A percentile compares a stretch with the other conserved stretches of the same genome.
Conservation (phyloP, 2,329 filamentous ascomycete species). For the Sordariomycetes sp. region DNA sequence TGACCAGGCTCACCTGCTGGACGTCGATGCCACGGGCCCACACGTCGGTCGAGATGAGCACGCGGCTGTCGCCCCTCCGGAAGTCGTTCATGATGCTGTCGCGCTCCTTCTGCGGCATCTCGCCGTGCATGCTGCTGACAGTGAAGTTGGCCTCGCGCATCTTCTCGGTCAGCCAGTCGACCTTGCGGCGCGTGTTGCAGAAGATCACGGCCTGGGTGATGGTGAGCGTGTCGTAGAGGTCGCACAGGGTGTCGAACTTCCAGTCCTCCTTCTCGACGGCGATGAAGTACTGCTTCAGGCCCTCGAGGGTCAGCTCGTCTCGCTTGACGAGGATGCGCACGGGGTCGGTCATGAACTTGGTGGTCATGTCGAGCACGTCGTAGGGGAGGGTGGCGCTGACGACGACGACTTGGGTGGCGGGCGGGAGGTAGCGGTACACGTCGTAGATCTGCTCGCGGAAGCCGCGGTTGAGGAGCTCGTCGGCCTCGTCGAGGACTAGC, state of each 20-base stretch:
- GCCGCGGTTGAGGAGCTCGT: constrained; percentile 71
- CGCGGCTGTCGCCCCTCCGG: constrained; percentile 88
- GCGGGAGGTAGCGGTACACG: constrained; percentile 92
- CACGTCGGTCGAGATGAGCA: constrained; percentile 94
- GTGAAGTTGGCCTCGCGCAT: constrained; percentile 99
- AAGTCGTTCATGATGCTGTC: constrained; percentile 99
- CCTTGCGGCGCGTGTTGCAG: constrained; percentile 98
- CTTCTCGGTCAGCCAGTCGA: constrained; percentile 98
- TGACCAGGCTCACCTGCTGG: constrained; percentile 94
- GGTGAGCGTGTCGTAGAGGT: constrained; percentile 96
- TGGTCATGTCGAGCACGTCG: constrained; percentile 98
- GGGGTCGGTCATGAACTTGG: constrained; percentile 98
- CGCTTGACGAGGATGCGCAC: constrained; percentile 96
- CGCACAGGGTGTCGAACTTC: constrained; percentile 98
- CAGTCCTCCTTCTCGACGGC: constrained; percentile 99
- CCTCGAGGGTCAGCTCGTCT: constrained; percentile 95
- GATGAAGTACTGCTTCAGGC: constrained; percentile 98
- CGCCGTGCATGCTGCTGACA: constrained; percentile 96
- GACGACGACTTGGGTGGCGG: constrained; percentile 95
- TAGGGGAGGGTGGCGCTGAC: constrained; percentile 94
- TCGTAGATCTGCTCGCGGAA: constrained; percentile 99
- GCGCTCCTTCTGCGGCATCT: constrained; percentile 97
- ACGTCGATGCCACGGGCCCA: constrained; percentile 98
- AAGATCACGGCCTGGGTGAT: constrained; percentile 99
- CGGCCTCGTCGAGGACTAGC: constrained; percentile 51